Conservation (phyloP, 108 stramenopile species). For the Skeletonema costatum region DNA sequence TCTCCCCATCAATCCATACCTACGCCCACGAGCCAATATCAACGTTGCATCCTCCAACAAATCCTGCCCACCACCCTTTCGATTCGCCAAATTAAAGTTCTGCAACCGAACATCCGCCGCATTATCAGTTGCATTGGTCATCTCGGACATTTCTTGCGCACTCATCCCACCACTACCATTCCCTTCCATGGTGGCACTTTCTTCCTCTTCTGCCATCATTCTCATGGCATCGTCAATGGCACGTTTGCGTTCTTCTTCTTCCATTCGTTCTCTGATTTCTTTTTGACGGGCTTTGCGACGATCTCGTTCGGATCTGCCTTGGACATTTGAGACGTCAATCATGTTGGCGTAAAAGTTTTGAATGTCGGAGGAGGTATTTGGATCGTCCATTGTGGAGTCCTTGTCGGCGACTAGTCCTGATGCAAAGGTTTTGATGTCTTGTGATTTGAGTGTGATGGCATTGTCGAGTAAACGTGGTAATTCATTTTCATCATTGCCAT, state of each 20-base stretch:
- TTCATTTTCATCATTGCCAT: not conserved
- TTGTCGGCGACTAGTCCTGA: constrained; percentile 52
- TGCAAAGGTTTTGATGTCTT: constrained; percentile 61
- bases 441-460: constrained; percentile 63
- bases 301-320: constrained; percentile 57
- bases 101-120: constrained; percentile 58
- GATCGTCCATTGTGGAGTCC: constrained; percentile 14
- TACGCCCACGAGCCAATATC: constrained; percentile 60
- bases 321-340: constrained; percentile 56
- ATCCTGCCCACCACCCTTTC: constrained; percentile 61
- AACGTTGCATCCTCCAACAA: constrained; percentile 76
- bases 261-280: constrained; percentile 56
- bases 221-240: constrained; percentile 66
- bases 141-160: constrained; percentile 21
- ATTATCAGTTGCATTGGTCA: constrained; percentile 47
- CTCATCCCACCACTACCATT: not conserved
- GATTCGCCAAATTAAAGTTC: constrained; percentile 55
- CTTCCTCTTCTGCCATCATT: constrained; percentile 45
- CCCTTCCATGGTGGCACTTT: not conserved
- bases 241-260: constrained; percentile 62
- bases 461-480: constrained; percentile 45
- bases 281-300: constrained; percentile 66
- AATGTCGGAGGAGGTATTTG: constrained; percentile 31
- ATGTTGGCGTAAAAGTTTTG: constrained; percentile 71
- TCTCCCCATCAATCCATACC: constrained; percentile 90